Base-by-base conservation (phyloP, 306 rosid genomes). In the Benincasa hispida region DNA sequence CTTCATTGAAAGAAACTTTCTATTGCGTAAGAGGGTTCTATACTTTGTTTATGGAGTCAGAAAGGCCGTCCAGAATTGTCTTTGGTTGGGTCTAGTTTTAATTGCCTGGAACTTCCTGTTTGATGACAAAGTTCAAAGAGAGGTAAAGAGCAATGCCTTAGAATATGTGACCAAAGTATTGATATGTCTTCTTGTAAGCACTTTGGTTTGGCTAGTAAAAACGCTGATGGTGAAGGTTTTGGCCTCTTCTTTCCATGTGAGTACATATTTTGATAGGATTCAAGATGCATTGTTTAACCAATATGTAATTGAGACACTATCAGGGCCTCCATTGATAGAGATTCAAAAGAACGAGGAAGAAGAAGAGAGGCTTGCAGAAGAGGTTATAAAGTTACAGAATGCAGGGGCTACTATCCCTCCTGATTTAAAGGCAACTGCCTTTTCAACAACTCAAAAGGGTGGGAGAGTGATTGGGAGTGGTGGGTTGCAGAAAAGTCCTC, bases 401-500 rank as follows among this genome's bases (percentile, higher is more conserved):
- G 98, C 96, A 35, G 98, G 98, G 75, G 93, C 83, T 61, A 91
- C 79, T 10, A 81, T 93, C 14, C 94, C 98, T 3, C 90, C 96
- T 45, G 97, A 90, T 45, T 87, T 90, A 14, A 86, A 79, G 75
- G 91, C 84, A 0, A 34, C 74, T 35, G 92, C 90, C 0, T 84
- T 91, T 25, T 7, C 74, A 6, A 66, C 73, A 22, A 24, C 55
- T 68, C 34, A 17, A 17, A 85, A 58, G 79, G 83, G 87, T 53
- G 88, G 87, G 6, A 83, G 85, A 84, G 82, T 61, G 9, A 77
- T 78, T 37, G 87, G 75, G 77, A 91, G 91, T 76, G 90, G 93
- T 28, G 3, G 80, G 53, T 72, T 85, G 8, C 84, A 9, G 57
- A 88, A 30, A 37, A 88, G 91, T 54, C 88, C 90, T 12, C 74